phyloP scores from a whole-genome alignment of 495 filamentous ascomycete genomes.

The Neurospora sp. region DNA sequence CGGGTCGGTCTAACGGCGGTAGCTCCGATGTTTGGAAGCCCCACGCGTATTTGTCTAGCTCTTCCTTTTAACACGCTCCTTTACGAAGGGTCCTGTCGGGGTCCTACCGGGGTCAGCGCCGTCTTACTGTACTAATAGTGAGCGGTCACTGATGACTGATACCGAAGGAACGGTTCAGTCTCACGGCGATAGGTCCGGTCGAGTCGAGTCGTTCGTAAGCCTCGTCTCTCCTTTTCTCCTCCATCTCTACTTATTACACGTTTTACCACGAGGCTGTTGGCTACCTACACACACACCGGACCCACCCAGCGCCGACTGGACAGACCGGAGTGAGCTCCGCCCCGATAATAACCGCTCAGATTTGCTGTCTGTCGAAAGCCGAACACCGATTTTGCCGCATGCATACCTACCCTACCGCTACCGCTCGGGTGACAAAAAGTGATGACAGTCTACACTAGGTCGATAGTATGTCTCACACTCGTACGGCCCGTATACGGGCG shows the following conservation, averaged over 20 bases:
- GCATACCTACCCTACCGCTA: not conserved
- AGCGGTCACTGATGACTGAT: not conserved
- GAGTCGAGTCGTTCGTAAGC: not conserved
- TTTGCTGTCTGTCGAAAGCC: not conserved
- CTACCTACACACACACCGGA: not conserved
- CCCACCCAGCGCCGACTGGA: not conserved
- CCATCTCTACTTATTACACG: not conserved
- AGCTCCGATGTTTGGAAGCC: not conserved
- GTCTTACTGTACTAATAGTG: not conserved
- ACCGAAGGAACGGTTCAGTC: not conserved
- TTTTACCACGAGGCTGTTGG: not conserved
- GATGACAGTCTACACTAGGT: not conserved
- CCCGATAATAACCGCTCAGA: not conserved
- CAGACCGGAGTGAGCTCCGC: not conserved
- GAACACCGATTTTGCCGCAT: not conserved
- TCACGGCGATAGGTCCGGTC: not conserved
- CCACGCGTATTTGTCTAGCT: not conserved
- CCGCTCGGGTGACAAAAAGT: not conserved
- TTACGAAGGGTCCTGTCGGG: not conserved
- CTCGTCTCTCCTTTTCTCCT: not conserved
- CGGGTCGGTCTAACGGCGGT: not conserved
- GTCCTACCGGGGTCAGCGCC: not conserved
- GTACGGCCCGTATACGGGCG: not conserved
- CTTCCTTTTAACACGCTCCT: not conserved
- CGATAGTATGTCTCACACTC: not conserved